Evolutionary conservation across 768 basidiomycete species (phyloP), one percentile per base, ranked within the genome.

Genomic region (Leucosporidium creatinivorum): DNA sequence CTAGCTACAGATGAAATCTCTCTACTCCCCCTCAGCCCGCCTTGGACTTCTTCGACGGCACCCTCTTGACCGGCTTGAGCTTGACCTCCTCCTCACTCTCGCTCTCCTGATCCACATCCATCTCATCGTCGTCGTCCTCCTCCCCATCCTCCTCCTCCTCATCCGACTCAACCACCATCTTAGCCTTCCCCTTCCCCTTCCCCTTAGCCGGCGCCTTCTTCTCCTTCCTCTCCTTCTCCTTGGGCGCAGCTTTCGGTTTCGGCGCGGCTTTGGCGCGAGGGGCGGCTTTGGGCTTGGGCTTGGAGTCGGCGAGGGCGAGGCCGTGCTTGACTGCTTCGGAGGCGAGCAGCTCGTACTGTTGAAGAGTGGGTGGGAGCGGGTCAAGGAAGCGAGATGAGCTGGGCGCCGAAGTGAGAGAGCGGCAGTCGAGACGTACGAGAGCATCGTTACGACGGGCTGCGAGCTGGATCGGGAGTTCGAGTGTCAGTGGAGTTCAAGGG

Each of bases 281-380:
- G 18, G 62, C 62, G 18, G 59, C 12, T 13, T 57, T 65, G 12
- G 63, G 36, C 39, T 66, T 48, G 33, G 10, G n/a, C 48, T 64
- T 67, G 19, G 67, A 31, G 39, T 67, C 69, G 25, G 62, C 49
- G n/a, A 70, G 60, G 23, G 69, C 50, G 31, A 70, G 62, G n/a
- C 69, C 69, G 59, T 67, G 69, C 19, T 63, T 51, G 0, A 39
- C 54, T 2, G 69, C 69, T 0, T 66, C 28, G 13, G 65, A 63
- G 31, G 54, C 52, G 28, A 70, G 39, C 31, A 36, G 59, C n/a
- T 70, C 69, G 62, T 70, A 67, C 69, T 70, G 65, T 44, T 2
- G 18, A 5, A n/a, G 26, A 7, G 26, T n/a, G 17, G 15, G 17
- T 17, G 25, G 25, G n/a, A 26, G 23, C 18, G 6, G 48, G 25